Conservation (phyloP, 2,329 filamentous ascomycete species). For the Escovopsis sp. region DNA sequence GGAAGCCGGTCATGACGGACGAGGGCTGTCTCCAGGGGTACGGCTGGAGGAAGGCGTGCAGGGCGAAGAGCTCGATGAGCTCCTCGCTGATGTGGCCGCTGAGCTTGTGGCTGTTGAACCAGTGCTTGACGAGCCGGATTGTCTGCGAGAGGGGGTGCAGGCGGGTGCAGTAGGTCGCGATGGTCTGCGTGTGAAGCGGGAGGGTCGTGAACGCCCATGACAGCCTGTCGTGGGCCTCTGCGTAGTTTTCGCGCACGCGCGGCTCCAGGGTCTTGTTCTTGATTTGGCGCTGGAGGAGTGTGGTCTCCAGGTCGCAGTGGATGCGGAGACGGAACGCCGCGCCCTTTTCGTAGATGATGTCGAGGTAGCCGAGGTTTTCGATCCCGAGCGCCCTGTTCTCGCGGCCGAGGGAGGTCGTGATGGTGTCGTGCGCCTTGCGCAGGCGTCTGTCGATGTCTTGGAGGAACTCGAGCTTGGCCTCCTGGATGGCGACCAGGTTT, state of each 20-base stretch:
- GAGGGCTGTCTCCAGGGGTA: slow-evolving; percentile 69
- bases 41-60: slow-evolving; percentile 65
- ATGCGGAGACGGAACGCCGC: slow-evolving; percentile 74
- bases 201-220: slow-evolving; percentile 57
- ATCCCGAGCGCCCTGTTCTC: slow-evolving; percentile 58
- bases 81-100: slow-evolving; percentile 62
- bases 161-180: slow-evolving; percentile 67
- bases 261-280: slow-evolving; percentile 58
- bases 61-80: slow-evolving; percentile 69
- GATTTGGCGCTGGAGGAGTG: slow-evolving; percentile 61
- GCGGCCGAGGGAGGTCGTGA: slow-evolving; percentile 57
- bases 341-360: slow-evolving; percentile 59
- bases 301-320: slow-evolving; percentile 75
- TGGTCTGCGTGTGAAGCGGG: slow-evolving; percentile 67
- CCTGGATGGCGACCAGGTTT: slow-evolving; percentile 77
- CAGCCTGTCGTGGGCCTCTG: slow-evolving; percentile 53
- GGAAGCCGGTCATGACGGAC: slow-evolving; percentile 63
- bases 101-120: slow-evolving; percentile 78
- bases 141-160: slow-evolving; percentile 67
- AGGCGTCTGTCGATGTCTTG: slow-evolving; percentile 62
- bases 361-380: slow-evolving; percentile 69
- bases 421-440: slow-evolving; percentile 40
- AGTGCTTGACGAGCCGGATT: slow-evolving; percentile 74
- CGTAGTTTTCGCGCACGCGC: slow-evolving; percentile 52
- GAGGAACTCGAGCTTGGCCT: slow-evolving; percentile 84